Conservation (phyloP, 306 rosid species). For the Morella rubra region DNA sequence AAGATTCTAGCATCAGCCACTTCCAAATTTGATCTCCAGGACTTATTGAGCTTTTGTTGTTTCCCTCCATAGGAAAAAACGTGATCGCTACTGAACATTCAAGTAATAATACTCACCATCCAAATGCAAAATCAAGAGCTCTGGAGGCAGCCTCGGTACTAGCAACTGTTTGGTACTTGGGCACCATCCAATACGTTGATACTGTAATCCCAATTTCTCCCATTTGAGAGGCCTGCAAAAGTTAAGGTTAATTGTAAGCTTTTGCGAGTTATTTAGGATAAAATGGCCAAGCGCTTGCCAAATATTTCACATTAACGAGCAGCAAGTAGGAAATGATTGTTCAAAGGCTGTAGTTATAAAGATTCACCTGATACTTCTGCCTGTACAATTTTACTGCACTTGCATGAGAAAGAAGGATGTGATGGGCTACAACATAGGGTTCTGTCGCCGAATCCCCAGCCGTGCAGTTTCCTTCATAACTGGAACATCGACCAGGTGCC, state of each 20-base stretch:
- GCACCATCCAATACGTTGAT: slow-evolving; percentile 37
- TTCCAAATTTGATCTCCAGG: not conserved
- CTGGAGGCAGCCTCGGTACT: slow-evolving; percentile 33
- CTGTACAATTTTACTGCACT: slow-evolving; percentile 37
- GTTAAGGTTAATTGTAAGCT: not conserved
- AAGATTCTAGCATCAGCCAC: too few relatives aligned
- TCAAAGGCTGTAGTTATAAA: not conserved
- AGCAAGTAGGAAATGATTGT: not conserved
- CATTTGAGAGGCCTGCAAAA: slow-evolving; percentile 36
- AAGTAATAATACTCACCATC: slow-evolving; percentile 34
- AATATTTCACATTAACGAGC: too few relatives aligned
- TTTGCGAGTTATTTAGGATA: not conserved
- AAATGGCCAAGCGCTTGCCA: too few relatives aligned
- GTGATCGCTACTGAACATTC: not conserved
- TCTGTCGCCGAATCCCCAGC: slow-evolving; percentile 49
- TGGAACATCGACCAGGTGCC: slow-evolving; percentile 57
- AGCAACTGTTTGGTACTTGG: slow-evolving; percentile 31
- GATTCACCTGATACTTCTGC: slow-evolving; percentile 41
- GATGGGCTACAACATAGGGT: slow-evolving; percentile 44
- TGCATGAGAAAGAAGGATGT: slow-evolving; percentile 50
- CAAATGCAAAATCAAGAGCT: slow-evolving; percentile 43
- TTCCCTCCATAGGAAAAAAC: too few relatives aligned
- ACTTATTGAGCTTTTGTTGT: too few relatives aligned
- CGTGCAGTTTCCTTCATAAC: slow-evolving; percentile 38
- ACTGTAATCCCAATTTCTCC: slow-evolving; percentile 44